Base-by-base conservation (phyloP, 805 yeast species). In the Millerago galiae region DNA sequence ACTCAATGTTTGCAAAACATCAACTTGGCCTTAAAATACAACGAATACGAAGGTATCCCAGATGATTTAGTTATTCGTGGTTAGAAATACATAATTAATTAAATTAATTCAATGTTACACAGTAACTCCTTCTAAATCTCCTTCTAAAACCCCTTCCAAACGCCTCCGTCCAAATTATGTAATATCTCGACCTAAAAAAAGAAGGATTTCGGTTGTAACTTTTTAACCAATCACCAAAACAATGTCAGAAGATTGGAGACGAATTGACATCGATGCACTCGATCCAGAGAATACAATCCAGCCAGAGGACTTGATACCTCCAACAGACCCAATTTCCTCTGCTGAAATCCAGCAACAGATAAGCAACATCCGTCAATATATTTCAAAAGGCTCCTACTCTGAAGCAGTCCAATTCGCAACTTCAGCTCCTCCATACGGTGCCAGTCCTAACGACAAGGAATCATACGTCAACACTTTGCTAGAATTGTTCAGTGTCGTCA, bases 1-100 rank as follows among this genome's bases (percentile, higher is more conserved):
- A 93, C 99, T 14, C 99, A 93, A 68, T 91, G 98, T 68, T 65
- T 93, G 63, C 99, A 93, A 67, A 93, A 93, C 71, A 85, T 95
- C 63, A 93, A 93, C 65, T 72, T 93, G 64, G 84, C 87, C 6
- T 68, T 84, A 69, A 90, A 90, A 18, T 93, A 87, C 64, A 91
- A 85, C 38, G 99, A 93, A 68, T 91, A 84, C 59, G 96, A 81
- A 42, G 98, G 98, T 55, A 93, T 93, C 58, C 97, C 99, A 38
- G 77, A 73, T 46, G 80, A 79, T 55, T 67, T 76, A 53, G 68
- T 56, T 48, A 57, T 57, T 38, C 57, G 61, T 45, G 61, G 61
- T 48, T 57, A 45, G 36, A 34, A 6, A 3, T 29, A 28, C 13
- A 10, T 16, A 6, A 16, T 11, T 5, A 24, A 26, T 14, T n/a